Percentiles rank a stretch among this genome's conserved stretches.
phyloP scores from a whole-genome alignment of 306 rosid genomes.

The Acacia acuminata region DNA sequence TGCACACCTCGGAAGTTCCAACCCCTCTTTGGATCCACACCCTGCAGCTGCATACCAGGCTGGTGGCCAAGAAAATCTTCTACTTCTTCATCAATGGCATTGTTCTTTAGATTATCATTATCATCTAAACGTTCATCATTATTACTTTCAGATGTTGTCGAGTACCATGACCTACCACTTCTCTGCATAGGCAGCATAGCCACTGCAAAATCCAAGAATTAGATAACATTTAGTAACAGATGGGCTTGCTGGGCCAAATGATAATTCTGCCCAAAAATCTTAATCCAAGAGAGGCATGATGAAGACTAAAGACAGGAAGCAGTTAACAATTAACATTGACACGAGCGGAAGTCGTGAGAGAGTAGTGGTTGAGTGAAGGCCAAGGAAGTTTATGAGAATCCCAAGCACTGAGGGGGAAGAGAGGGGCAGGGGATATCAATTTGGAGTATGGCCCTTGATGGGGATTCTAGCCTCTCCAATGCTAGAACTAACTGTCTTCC shows the following conservation, averaged over 20 bases:
- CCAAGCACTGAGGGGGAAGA: neutral
- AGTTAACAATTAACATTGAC: neutral
- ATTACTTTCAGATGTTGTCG: conserved; percentile 43
- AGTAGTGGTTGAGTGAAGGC: neutral
- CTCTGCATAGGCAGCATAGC: conserved; percentile 36
- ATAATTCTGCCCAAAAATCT: neutral
- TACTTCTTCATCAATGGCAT: conserved; percentile 37
- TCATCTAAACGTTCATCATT: conserved; percentile 26
- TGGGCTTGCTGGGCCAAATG: neutral
- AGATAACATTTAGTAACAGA: conserved; percentile 14
- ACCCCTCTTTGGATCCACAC: conserved; percentile 87
- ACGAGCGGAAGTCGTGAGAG: neutral
- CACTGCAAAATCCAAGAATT: conserved; percentile 39
- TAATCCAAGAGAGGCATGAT: neutral
- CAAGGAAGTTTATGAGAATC: neutral
- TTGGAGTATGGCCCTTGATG: neutral
- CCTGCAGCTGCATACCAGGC: conserved; percentile 54
- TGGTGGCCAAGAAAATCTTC: conserved; percentile 54
- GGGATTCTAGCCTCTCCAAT: neutral
- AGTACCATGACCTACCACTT: conserved; percentile 49
- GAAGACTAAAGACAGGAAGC: neutral
- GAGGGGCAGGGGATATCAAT: neutral
- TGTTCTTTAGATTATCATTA: conserved; percentile 30
- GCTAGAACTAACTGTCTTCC: neutral
- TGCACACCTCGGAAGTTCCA: conserved; percentile 97